Percentiles rank a stretch among this genome's conserved stretches.
Conservation (phyloP, 352 stramenopile species). For the Phytopythium mirpurense region DNA sequence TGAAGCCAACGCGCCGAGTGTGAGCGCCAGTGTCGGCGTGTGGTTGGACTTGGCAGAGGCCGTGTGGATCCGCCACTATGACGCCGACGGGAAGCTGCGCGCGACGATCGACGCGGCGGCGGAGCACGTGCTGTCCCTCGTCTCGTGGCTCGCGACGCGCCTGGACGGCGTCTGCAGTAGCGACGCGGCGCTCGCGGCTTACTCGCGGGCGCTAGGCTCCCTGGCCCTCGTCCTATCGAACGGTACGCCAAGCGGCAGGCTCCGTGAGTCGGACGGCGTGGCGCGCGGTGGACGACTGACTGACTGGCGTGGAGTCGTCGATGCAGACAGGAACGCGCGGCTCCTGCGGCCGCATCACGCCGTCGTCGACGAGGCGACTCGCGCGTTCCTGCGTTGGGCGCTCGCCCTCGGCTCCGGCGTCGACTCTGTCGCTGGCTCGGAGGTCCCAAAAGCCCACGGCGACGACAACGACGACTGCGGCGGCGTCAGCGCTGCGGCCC, state of each 20-base stretch:
- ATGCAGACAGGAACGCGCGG: constrained; percentile 16
- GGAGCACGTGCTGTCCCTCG: constrained; percentile 12
- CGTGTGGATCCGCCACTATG: constrained; percentile 28
- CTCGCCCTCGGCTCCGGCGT: background rate
- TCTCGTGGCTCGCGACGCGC: constrained; percentile 10
- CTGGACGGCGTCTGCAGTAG: background rate
- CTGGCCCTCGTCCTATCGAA: constrained; percentile 20
- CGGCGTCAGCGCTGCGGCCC: background rate
- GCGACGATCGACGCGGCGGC: constrained; percentile 11
- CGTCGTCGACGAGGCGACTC: constrained; percentile 14
- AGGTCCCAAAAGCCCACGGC: too few species aligned
- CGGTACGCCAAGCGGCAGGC: constrained; percentile 6
- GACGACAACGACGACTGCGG: background rate
- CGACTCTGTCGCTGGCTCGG: background rate
- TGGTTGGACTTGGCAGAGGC: constrained; percentile 24
- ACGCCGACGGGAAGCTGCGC: constrained; percentile 24
- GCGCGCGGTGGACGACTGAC: background rate
- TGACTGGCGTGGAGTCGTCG: background rate
- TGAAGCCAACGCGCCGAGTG: background rate
- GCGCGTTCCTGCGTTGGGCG: constrained; percentile 8
- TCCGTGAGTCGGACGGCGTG: too few species aligned
- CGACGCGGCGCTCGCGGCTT: constrained; percentile 4
- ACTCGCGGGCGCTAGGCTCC: constrained; percentile 12
- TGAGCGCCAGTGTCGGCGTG: constrained; percentile 2
- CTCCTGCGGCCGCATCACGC: constrained; percentile 8